Base-by-base conservation (phyloP, 805 yeast genomes). In the Saturnispora ahearnii region DNA sequence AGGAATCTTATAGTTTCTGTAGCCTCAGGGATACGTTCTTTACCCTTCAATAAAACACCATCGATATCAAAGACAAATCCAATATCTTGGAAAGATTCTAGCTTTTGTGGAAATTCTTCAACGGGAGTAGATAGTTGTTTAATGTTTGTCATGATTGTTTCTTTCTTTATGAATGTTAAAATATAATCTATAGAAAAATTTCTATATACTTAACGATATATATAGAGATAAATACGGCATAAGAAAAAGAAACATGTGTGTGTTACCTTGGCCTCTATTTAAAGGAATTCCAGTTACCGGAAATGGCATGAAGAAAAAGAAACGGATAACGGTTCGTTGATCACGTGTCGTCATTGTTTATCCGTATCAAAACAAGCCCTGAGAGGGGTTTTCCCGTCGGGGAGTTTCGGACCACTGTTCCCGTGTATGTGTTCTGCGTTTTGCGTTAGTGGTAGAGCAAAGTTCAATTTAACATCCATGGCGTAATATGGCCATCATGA, bases 41-140 rank as follows among this genome's bases (percentile, higher is more conserved):
- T 68, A 18, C 96, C 96, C 53, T 90, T 78, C 21, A 90, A 61
- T 22, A 90, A 68, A 9, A 90, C 97, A 7, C 97, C 97, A 66
- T 90, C 97, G 51, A 90, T 89, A 57, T 68, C 72, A 49, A 68
- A 68, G 2, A 59, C 70, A 50, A 68, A 68, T 1, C 66, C 72
- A 40, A 63, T 47, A 10, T 61, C 59, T 36, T 53, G 55, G 12
- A 45, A 41, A 4, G 26, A 31, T 22, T 45, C 47, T 10, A 54
- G 22, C 30, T 52, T 50, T 34, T 37, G 36, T n/a, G 44, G 40
- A 6, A 41, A 18, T 44, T 54, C 57, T 18, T 45, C 36, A 29
- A 54, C 53, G 11, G 57, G 57, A 1, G 48, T 46, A 2, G 57
- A 54, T 31, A 52, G 30, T 32, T 50, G 57, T 41, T 18, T 41